Percentiles rank a stretch among this genome's conserved stretches.
Conservation (phyloP, 768 basidiomycete species). For the Rickenella mellea region DNA sequence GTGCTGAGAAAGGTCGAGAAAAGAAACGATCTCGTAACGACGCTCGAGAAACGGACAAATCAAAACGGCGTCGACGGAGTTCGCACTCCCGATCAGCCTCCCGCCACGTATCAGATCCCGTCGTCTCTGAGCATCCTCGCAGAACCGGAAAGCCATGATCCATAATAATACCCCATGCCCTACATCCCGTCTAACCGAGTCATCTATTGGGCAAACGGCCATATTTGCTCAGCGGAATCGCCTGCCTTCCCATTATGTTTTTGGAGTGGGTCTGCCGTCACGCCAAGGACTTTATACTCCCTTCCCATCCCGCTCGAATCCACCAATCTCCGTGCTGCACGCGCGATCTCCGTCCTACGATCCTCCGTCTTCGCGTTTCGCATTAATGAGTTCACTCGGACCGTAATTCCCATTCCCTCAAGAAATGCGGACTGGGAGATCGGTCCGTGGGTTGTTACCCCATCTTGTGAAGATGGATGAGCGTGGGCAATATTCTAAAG, state of each 20-base stretch:
- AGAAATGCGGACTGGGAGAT: slow-evolving; percentile 74
- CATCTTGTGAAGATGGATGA: background rate
- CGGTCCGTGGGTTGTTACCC: slow-evolving; percentile 50
- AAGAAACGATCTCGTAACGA: background rate
- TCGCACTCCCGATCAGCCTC: background rate
- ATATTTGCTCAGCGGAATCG: slow-evolving; percentile 10
- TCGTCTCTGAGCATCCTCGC: background rate
- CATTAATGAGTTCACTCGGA: slow-evolving; percentile 58
- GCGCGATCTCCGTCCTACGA: slow-evolving; percentile 36
- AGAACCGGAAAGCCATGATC: background rate
- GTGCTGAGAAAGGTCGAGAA: background rate
- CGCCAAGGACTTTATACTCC: slow-evolving; percentile 76
- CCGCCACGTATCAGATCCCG: background rate
- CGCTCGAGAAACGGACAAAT: background rate
- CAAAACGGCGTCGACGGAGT: background rate
- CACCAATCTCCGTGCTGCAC: slow-evolving; percentile 62
- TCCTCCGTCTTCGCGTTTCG: slow-evolving; percentile 37
- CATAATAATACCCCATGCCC: background rate
- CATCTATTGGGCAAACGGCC: slow-evolving; percentile 26
- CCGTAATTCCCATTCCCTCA: slow-evolving; percentile 59
- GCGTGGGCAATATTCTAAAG: no score
- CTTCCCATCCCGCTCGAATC: slow-evolving; percentile 79
- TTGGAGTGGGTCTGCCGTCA: slow-evolving; percentile 19
- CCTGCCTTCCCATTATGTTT: background rate
- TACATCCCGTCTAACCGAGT: no score